Evolutionary conservation across 495 filamentous ascomycete genomes (phyloP), one percentile per base, ranked within the genome.

Genomic region (Aspergillus coremiiformis): DNA sequence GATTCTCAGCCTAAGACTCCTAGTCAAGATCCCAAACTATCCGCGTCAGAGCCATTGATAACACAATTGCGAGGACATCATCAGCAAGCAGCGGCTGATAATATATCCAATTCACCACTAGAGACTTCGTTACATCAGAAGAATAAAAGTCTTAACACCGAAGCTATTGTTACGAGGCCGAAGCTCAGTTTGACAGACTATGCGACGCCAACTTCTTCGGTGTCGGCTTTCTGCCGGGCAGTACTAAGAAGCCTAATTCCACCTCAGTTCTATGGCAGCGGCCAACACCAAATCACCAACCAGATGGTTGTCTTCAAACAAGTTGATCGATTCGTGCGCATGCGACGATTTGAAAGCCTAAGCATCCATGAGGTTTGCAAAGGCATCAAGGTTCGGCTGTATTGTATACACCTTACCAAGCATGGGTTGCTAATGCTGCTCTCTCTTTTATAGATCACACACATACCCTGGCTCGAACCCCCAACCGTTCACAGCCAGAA

Each of bases 191-290:
- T 95, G 26, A 80, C 82, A 15, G 84, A 87, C 30, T 74, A 89
- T 54, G 87, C 90, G 3, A 90, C 83, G 5, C 79, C 89, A 1
- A 52, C 72, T 4, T 71, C 86, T 0, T 75, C 80, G 19, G 83
- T 96, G 10, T 95, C 93, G 5, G 87, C 92, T 3, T 97, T 95
- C 61, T 95, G 90, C 61, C 83, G 86, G 47, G 84, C 89, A 7
- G 83, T 86, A 3, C 58, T 96, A 5, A 71, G 70, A 10, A 86
- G 78, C 37, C 67, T 96, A n/a, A 78, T 98, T 26, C 91, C 93
- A 1, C 67, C 70, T 9, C 80, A 71, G 9, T 89, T 95, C 51
- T 95, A 85, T 78, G 93, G 92, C 1, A 57, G 55, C 30, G 80
- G 77, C 0, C 49, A 68, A 3, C 67, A 65, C 1, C 77, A 79